Percentiles rank a stretch among this genome's conserved stretches.
Conservation (phyloP, 164 flowering plant species). For the Buxus sempervirens region DNA sequence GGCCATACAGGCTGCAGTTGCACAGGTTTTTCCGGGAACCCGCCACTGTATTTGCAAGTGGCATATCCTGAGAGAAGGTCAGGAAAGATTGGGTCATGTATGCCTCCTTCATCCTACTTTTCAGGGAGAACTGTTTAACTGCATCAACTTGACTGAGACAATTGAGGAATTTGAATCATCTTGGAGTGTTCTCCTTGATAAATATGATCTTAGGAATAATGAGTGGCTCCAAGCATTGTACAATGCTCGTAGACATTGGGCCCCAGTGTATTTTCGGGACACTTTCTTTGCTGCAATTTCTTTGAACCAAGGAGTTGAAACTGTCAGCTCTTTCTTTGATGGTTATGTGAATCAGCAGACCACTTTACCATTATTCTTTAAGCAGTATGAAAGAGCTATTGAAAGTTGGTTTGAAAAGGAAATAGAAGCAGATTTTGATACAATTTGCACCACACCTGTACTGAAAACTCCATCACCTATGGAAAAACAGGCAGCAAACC, state of each 20-base stretch:
- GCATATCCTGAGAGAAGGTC: constrained; percentile 71
- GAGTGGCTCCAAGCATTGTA: constrained; percentile 72
- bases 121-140: constrained; percentile 54
- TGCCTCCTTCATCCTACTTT: constrained; percentile 49
- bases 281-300: constrained; percentile 59
- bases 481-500: constrained; percentile 62
- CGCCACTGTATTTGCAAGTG: constrained; percentile 66
- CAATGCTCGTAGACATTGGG: constrained; percentile 61
- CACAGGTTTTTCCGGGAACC: constrained; percentile 59
- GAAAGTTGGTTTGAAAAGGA: constrained; percentile 49
- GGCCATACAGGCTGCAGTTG: constrained; percentile 54
- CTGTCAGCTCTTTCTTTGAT: constrained; percentile 44
- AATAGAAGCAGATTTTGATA: constrained; percentile 55
- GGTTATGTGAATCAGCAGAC: constrained; percentile 50
- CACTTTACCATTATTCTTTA: constrained; percentile 43
- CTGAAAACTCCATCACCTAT: constrained; percentile 62
- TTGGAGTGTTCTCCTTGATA: constrained; percentile 55
- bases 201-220: constrained; percentile 47
- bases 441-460: constrained; percentile 43
- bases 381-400: constrained; percentile 53
- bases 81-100: constrained; percentile 56
- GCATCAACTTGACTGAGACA: constrained; percentile 62
- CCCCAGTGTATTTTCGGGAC: constrained; percentile 63
- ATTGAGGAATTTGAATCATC: constrained; percentile 66
- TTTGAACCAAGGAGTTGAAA: constrained; percentile 32